Percentiles rank a stretch among this genome's conserved stretches.
Evolutionary conservation across 768 basidiomycete species (phyloP).

Genomic region (Phanerodontia chrysosporium): DNA sequence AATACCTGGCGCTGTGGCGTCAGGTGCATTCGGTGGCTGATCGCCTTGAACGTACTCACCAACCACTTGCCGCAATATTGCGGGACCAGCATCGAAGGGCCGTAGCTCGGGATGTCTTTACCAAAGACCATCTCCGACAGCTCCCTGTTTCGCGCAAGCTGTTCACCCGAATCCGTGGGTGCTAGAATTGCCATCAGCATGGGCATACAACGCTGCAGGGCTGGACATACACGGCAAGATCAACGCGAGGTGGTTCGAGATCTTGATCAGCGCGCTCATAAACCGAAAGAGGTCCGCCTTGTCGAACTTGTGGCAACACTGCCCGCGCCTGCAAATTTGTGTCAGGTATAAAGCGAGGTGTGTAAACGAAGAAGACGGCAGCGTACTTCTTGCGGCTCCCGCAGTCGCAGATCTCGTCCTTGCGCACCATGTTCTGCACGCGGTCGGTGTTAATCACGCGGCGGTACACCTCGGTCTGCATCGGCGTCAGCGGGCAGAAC

Average conservation of each 20-base stretch:
- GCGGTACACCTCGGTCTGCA: conserved; percentile 72
- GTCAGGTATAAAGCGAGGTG: neutral
- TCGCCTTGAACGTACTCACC: too few species aligned
- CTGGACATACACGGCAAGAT: conserved; percentile 68
- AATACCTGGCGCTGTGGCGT: too few species aligned
- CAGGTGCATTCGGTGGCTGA: too few species aligned
- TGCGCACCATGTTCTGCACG: conserved; percentile 67
- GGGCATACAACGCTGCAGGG: neutral
- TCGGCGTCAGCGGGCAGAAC: conserved; percentile 80
- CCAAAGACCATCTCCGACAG: conserved; percentile 65
- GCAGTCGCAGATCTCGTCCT: conserved; percentile 74
- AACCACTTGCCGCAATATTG: conserved; percentile 83
- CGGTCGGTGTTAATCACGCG: conserved; percentile 57
- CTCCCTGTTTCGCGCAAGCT: conserved; percentile 55
- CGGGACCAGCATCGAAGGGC: conserved; percentile 56
- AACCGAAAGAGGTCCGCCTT: conserved; percentile 63
- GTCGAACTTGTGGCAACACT: conserved; percentile 48
- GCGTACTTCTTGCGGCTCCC: conserved; percentile 51
- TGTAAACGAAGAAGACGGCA: neutral
- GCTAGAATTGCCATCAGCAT: neutral
- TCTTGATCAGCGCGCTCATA: conserved; percentile 78
- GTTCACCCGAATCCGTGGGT: conserved; percentile 38
- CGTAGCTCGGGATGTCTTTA: conserved; percentile 54
- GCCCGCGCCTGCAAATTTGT: conserved; percentile 45
- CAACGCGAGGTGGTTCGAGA: conserved; percentile 84